Conservation (phyloP, 257 asterid genomes). For the Scutellaria minor region DNA sequence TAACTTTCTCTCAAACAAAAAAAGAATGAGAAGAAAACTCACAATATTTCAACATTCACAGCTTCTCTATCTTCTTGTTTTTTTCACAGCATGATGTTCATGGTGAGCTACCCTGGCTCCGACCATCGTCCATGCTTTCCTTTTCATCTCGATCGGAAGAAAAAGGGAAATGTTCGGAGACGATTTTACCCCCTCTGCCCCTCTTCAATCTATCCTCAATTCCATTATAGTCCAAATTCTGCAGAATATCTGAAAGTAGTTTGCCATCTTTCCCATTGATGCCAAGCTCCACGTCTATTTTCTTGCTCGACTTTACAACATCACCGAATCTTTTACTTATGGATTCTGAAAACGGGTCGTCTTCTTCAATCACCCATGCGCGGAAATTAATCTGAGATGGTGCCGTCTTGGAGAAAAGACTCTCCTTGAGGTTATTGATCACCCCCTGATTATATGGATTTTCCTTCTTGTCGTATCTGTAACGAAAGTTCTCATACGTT, state of each 20-base stretch:
- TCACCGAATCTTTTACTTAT: slow-evolving; percentile 42
- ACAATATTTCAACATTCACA: slow-evolving; percentile 26
- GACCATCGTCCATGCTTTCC: slow-evolving; percentile 36
- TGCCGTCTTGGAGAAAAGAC: slow-evolving; percentile 51
- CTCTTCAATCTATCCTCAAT: slow-evolving; percentile 53
- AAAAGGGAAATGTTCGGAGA: slow-evolving; percentile 44
- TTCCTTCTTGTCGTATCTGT: slow-evolving; percentile 75
- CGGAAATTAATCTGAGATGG: slow-evolving; percentile 72
- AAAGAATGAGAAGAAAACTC: slow-evolving; percentile 17
- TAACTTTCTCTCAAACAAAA: slow-evolving; percentile 18
- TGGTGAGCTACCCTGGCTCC: slow-evolving; percentile 38
- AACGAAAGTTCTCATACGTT: slow-evolving; percentile 81
- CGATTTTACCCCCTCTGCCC: slow-evolving; percentile 43
- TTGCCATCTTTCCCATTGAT: slow-evolving; percentile 46
- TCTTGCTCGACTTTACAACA: slow-evolving; percentile 40
- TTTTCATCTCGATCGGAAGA: slow-evolving; percentile 36
- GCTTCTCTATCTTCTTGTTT: background rate
- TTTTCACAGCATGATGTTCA: slow-evolving; percentile 36
- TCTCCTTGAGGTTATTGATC: slow-evolving; percentile 62
- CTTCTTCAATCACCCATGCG: slow-evolving; percentile 66
- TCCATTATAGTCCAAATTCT: slow-evolving; percentile 52
- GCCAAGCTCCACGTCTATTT: slow-evolving; percentile 57
- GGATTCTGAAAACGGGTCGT: slow-evolving; percentile 45
- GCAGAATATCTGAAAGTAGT: slow-evolving; percentile 41
- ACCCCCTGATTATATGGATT: slow-evolving; percentile 72